Evolutionary conservation across 352 stramenopile genomes (phyloP), one percentile per base, ranked within the genome.

Genomic region (Phytophthora sp.): DNA sequence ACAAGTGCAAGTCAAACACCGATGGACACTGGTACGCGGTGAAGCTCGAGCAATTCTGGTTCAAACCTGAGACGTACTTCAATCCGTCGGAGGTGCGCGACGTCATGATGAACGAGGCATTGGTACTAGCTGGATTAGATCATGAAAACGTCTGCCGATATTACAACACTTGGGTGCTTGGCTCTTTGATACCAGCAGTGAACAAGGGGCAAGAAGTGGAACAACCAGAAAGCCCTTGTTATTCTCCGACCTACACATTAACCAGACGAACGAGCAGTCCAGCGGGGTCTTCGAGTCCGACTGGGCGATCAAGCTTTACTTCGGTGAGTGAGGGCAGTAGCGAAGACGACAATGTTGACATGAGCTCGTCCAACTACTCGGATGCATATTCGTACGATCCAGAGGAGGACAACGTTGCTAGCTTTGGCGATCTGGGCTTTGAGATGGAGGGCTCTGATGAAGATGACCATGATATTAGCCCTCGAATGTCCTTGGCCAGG

Each of bases 101-200:
- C 59, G 97, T 97, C 48, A 86, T 98, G 49, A 82, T 96, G 60
- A 92, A 97, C 50, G 95, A 98, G 61, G 94, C 97, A 3, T 86
- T 94, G 1, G 94, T 93, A 6, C 87, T 98, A 57, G 92, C 92
- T 9, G 68, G 89, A 5, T 88, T 98, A 18, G 91, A 94, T 39
- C 94, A 98, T 46, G 94, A 98, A 58, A 97, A 98, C 60, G 96
- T 98, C 37, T 97, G 97, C 24, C 77, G 95, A 6, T 98, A 98
- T 71, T 94, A 83, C 72, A 87, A 91, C 54, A 91, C 85, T 21
- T 94, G 85, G 85, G 82, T 94, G 31, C 73, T 82, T 11, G 82
- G 79, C 15, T 90, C 74, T 9, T 63, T 94, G 15, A 82, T 93
- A 13, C 76, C 84, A 2, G 70, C 85, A 50, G 82, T 86, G 13